Evolutionary conservation across 2,329 filamentous ascomycete species (phyloP).

Genomic region (Botrytis cinerea): DNA sequence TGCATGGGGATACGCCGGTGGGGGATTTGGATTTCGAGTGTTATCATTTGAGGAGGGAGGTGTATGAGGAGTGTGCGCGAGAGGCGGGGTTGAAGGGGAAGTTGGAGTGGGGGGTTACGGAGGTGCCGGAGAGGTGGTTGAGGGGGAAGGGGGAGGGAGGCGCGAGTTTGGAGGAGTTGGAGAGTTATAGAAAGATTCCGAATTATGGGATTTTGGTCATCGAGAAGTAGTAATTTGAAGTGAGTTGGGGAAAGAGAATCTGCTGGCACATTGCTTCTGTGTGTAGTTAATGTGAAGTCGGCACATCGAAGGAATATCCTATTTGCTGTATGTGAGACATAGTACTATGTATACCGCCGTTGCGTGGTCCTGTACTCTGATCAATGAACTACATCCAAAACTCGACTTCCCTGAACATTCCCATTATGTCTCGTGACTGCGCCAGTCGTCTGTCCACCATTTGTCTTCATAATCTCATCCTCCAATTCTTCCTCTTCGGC

Average conservation of each 20-base stretch:
- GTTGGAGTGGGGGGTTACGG: conserved; percentile 36
- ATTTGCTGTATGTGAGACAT: not conserved
- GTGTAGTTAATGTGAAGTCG: not conserved
- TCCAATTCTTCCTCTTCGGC: not conserved
- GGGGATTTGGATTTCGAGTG: conserved; percentile 36
- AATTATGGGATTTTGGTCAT: conserved; percentile 37
- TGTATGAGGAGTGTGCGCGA: conserved; percentile 40
- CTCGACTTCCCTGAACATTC: not conserved
- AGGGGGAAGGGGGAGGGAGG: conserved; percentile 32
- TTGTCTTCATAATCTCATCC: not conserved
- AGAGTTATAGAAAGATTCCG: conserved; percentile 34
- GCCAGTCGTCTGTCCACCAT: not conserved
- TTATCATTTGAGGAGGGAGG: conserved; percentile 39
- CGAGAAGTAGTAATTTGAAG: conserved; percentile 28
- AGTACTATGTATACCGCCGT: not conserved
- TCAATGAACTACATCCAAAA: not conserved
- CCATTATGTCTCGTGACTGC: not conserved
- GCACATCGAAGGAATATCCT: not conserved
- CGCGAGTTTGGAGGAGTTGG: conserved; percentile 35
- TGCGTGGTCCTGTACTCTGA: not conserved
- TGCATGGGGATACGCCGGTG: conserved; percentile 29
- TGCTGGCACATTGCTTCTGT: too few species aligned
- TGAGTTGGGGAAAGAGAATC: not conserved
- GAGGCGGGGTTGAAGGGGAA: conserved; percentile 38
- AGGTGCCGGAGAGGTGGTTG: conserved; percentile 34